These are phyloP conservation scores for Naematelia encephala DNA, from an alignment of 768 basidiomycete species.

Conservation along the genomic window DNA sequence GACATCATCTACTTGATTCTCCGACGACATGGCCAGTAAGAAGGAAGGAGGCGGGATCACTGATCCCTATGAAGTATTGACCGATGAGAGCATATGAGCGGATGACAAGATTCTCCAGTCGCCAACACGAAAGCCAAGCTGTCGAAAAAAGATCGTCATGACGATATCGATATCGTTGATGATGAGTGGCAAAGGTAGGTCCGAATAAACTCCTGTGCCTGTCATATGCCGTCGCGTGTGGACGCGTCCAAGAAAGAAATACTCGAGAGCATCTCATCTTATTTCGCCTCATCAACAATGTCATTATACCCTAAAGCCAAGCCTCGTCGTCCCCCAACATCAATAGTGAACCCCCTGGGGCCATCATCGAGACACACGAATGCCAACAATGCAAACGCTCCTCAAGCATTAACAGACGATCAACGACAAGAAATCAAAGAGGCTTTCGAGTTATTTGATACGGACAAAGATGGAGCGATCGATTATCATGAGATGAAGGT, in stretches of 20 bases:
- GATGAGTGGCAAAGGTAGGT: background rate
- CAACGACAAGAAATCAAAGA: constrained; percentile 93
- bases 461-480: constrained; percentile 92
- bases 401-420: constrained; percentile 46
- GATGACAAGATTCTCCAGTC: no score
- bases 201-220: background rate
- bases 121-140: no score
- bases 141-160: background rate
- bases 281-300: constrained; percentile 4
- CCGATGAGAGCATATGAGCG: background rate
- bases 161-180: background rate
- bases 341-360: background rate
- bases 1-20: background rate
- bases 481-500: constrained; percentile 99
- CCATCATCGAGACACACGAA: constrained; percentile 8
- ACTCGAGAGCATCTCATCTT: background rate
- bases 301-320: constrained; percentile 13
- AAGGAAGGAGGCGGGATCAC: no score
- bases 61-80: no score
- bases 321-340: constrained; percentile 8
- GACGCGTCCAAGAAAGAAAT: background rate
- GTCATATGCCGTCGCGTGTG: background rate
- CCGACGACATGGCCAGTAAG: background rate
- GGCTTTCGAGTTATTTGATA: constrained; percentile 98
- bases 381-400: background rate